Conservation (phyloP, 306 rosid species). For the Canavalia gladiata region DNA sequence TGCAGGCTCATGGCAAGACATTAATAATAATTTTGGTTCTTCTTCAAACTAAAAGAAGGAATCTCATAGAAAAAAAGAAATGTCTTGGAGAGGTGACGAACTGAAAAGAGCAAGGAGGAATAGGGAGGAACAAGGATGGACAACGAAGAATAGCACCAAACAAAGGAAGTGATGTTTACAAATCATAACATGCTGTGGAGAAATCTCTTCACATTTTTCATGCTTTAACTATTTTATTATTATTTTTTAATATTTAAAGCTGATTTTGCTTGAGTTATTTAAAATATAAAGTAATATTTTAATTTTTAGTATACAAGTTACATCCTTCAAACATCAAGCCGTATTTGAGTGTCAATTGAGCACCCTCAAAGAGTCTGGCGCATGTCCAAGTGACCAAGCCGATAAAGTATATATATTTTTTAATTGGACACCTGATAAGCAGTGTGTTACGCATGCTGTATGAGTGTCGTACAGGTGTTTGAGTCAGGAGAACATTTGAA, state of each 20-base stretch:
- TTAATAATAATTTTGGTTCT: background rate
- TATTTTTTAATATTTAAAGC: no score
- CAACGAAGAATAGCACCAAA: background rate
- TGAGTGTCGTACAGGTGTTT: background rate
- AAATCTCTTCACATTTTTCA: background rate
- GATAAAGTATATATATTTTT: no score
- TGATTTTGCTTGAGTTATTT: no score
- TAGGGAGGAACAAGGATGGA: background rate
- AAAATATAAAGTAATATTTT: no score
- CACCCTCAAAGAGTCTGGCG: no score
- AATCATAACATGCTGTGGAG: background rate
- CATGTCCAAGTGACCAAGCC: no score
- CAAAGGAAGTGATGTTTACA: background rate
- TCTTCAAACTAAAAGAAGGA: background rate
- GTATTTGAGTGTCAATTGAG: no score
- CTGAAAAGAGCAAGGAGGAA: background rate
- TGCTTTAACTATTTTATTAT: no score
- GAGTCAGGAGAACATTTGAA: background rate
- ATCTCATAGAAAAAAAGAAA: background rate
- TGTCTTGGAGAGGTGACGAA: background rate
- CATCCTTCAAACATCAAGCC: no score
- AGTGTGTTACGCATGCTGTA: background rate
- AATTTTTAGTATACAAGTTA: no score
- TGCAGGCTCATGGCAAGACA: background rate
- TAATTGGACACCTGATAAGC: no score